Base-by-base conservation (phyloP, 2,329 filamentous ascomycete species). In the Xylaria multiplex region DNA sequence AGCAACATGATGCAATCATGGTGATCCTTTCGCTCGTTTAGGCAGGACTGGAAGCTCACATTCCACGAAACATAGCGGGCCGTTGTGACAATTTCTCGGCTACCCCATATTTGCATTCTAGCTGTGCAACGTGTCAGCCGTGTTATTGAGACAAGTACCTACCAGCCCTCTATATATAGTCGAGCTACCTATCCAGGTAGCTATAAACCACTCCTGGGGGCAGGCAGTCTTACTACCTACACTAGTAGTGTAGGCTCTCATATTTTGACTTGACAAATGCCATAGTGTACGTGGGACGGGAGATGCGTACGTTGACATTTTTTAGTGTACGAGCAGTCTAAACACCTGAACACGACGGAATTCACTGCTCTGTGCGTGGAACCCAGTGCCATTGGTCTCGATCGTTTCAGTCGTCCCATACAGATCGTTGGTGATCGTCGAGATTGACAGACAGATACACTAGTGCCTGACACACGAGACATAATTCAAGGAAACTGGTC, bases 1-100 rank as follows among this genome's bases (percentile, higher is more conserved):
- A 68, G 68, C 65, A 71, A 58, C 65, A 75, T 75, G 74, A 75
- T 75, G 74, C 73, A 75, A 75, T 67, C 58, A 66, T 62, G 66
- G 68, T 72, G 67, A 73, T 75, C 70, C 59, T 68, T 68, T 72
- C 65, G 56, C 71, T 71, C 66, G 62, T 72, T 74, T 71, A 58
- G 72, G 74, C 67, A 73, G 67, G 65, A 70, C 69, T 71, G 71
- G 72, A 73, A 71, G 68, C 62, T 71, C 63, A 67, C 69, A 71
- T 72, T 72, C 71, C 73, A 73, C 66, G 50, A 65, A 64, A 66
- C 56, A 55, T 49, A 49, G 40, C 59, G 48, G 59, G 30, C 58
- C 63, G 64, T 46, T 72, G 68, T 73, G 65, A 73, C 71, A 69
- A 63, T 66, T 68, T 65, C 61, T 68, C 57, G 58, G 63, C 55